A percentile compares a stretch with the other conserved stretches of the same genome.
phyloP scores from a whole-genome alignment of 2,329 filamentous ascomycete genomes.

The Alternaria novae-zelandiae region DNA sequence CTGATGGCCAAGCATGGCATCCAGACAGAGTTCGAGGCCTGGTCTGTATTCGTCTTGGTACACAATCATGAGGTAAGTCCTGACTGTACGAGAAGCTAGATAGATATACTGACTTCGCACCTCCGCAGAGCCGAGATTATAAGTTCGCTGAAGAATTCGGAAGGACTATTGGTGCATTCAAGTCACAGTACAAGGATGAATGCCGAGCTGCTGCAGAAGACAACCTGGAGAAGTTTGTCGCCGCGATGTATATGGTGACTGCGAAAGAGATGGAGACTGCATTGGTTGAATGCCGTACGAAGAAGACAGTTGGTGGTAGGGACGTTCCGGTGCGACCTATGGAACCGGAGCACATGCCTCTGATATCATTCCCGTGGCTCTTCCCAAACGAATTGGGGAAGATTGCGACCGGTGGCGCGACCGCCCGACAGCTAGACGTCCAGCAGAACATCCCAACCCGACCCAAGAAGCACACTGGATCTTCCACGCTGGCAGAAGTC shows the following conservation, averaged over 20 bases:
- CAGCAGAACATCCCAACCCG: slow-evolving; percentile 3
- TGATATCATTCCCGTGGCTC: slow-evolving; percentile 95
- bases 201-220: slow-evolving; percentile 69
- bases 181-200: slow-evolving; percentile 69
- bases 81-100: not conserved
- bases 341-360: slow-evolving; percentile 68
- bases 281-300: slow-evolving; percentile 57
- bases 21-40: slow-evolving; percentile 88
- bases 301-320: slow-evolving; percentile 48
- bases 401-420: slow-evolving; percentile 61
- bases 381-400: slow-evolving; percentile 75
- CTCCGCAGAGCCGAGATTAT: slow-evolving; percentile 68
- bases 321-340: slow-evolving; percentile 47
- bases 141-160: slow-evolving; percentile 87
- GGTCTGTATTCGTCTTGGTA: slow-evolving; percentile 81
- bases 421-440: not conserved
- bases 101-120: not conserved
- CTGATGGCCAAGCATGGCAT: slow-evolving; percentile 88
- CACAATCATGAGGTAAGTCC: slow-evolving; percentile 65
- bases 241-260: slow-evolving; percentile 88
- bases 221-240: slow-evolving; percentile 72
- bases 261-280: slow-evolving; percentile 70
- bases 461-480: slow-evolving; percentile 8
- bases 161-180: slow-evolving; percentile 68
- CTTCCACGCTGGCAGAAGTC: not conserved